Percentiles rank a stretch among this genome's conserved stretches.
phyloP scores from a whole-genome alignment of 768 basidiomycete genomes.

The Suillus paluster region DNA sequence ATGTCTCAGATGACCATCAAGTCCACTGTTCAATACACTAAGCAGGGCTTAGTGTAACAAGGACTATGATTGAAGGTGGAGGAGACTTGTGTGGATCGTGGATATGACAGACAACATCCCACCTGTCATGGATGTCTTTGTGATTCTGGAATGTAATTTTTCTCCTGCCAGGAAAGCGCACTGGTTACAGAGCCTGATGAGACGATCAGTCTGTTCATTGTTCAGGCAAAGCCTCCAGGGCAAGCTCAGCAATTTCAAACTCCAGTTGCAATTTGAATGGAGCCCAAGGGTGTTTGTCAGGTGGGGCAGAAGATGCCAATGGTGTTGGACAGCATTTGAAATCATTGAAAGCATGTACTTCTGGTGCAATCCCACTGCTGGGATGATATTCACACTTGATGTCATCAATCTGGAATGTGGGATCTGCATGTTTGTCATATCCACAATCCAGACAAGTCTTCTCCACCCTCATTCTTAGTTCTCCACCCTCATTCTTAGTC shows the following conservation, averaged over 20 bases:
- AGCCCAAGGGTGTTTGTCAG: conserved; percentile 31
- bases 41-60: too few relatives aligned
- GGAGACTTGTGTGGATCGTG: too few relatives aligned
- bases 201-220: conserved; percentile 17
- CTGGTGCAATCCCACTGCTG: conserved; percentile 10
- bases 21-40: too few relatives aligned
- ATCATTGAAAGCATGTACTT: conserved; percentile 20
- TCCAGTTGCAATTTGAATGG: conserved; percentile 34
- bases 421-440: too few relatives aligned
- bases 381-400: conserved; percentile 31
- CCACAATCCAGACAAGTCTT: too few relatives aligned
- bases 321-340: conserved; percentile 8
- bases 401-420: conserved; percentile 16
- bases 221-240: conserved; percentile 26
- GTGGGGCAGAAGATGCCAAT: not conserved
- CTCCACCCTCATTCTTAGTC: too few relatives aligned
- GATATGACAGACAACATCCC: too few relatives aligned
- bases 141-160: conserved; percentile 22
- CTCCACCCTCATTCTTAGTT: too few relatives aligned
- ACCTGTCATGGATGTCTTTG: too few relatives aligned
- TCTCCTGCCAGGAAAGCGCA: not conserved
- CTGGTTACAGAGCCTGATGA: conserved; percentile 24
- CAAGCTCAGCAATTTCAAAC: conserved; percentile 35
- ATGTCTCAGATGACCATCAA: too few relatives aligned
- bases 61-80: too few relatives aligned